A percentile compares a stretch with the other conserved stretches of the same genome.
Evolutionary conservation across 192 early-diverging fungal genomes (phyloP).

Genomic region (Podila minutissima): DNA sequence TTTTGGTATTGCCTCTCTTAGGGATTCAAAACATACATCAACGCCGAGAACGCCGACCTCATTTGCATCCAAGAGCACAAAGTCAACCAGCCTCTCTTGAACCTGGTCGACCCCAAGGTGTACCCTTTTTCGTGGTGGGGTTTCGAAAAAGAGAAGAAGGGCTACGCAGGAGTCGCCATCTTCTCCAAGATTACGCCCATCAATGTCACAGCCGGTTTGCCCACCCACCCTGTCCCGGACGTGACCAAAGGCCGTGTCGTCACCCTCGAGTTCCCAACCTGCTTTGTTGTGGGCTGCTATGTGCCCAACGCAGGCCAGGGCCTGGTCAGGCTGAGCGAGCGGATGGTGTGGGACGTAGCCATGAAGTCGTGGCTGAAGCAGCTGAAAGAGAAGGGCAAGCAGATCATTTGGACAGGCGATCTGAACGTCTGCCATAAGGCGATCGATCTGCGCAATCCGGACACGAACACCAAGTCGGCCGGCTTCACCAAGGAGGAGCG

Average conservation of each 20-base stretch:
- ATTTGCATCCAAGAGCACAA: slow-evolving; percentile 90
- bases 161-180: slow-evolving; percentile 80
- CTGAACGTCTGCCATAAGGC: slow-evolving; percentile 87
- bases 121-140: slow-evolving; percentile 82
- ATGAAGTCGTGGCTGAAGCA: slow-evolving; percentile 75
- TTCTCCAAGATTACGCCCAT: slow-evolving; percentile 84
- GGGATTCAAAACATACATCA: slow-evolving; percentile 76
- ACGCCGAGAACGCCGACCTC: slow-evolving; percentile 84
- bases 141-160: slow-evolving; percentile 73
- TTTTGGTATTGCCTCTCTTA: slow-evolving; percentile 8
- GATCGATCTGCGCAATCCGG: slow-evolving; percentile 79
- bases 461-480: slow-evolving; percentile 77
- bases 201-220: slow-evolving; percentile 68
- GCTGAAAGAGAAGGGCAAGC: slow-evolving; percentile 71
- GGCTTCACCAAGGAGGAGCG: slow-evolving; percentile 90
- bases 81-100: slow-evolving; percentile 71
- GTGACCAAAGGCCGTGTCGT: slow-evolving; percentile 74
- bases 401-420: slow-evolving; percentile 84
- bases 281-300: slow-evolving; percentile 77
- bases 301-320: slow-evolving; percentile 84
- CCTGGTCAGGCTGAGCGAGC: slow-evolving; percentile 72
- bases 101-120: slow-evolving; percentile 64
- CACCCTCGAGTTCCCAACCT: slow-evolving; percentile 70
- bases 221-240: slow-evolving; percentile 54
- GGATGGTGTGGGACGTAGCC: slow-evolving; percentile 68